Base-by-base conservation (phyloP, 306 rosid species). In the Acacia crassicarpa region DNA sequence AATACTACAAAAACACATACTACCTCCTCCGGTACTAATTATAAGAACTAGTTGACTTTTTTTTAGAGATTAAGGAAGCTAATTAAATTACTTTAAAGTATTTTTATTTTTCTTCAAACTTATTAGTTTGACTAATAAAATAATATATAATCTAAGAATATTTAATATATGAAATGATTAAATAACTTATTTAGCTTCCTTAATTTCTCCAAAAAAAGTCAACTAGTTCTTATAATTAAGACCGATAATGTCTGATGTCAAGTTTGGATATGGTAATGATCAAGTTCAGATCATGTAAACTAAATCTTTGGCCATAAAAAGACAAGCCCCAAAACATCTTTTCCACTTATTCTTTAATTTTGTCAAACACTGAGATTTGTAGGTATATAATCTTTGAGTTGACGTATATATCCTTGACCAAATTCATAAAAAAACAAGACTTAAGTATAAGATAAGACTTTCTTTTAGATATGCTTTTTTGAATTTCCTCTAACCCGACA, bases 281-380 rank as follows among this genome's bases (percentile, higher is more conserved):
- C 41, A 32, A 33, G 22, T n/a, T 35, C 51, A 62, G 11, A 63
- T 66, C 61, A 81, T 81, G 58, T 80, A 77, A 77, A 77, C 82
- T 66, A 74, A 73, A 8, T 40, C 20, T 30, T 49, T 4, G 22
- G 67, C 30, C 54, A 67, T 78, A 76, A 78, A 81, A 75, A 85
- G 89, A 85, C 87, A 88, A 85, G 77, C 72, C 85, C 78, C 9
- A 12, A 44, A 15, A 46, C 76, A 27, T 46, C 15, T 45, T 45
- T 45, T 45, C 12, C 30, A 1, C 13, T 45, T 7, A 43, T 22
- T 70, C 58, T 45, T 71, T 44, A 44, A 44, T 71, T 43, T 45
- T 71, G 58, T 71, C 58, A 71, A 71, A 71, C 38, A 13, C 25
- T 43, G 8, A 68, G 32, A 70, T 23, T 61, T 48, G 4, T 48